A percentile compares a stretch with the other conserved stretches of the same genome.
Conservation (phyloP, 108 stramenopile genomes). For the Schizochytrium sp. region DNA sequence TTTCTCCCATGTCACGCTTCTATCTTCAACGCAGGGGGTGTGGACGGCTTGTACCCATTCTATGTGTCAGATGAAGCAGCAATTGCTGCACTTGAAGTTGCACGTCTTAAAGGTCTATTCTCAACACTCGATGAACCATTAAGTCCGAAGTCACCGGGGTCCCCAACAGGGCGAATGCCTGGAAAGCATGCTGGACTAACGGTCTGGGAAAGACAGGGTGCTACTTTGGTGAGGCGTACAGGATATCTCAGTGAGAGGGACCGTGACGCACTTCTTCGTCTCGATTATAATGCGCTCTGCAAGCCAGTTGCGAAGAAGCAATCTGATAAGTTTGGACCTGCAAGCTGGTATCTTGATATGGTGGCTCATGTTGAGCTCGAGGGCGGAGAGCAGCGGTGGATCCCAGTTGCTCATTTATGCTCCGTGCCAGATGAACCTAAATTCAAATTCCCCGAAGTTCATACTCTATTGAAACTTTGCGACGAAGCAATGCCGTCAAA, state of each 20-base stretch:
- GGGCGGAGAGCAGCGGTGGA: not conserved
- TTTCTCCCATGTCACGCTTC: not conserved
- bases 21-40: not conserved
- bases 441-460: not conserved
- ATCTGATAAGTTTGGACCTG: not conserved
- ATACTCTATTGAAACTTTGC: not conserved
- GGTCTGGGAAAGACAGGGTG: slow-evolving; percentile 11
- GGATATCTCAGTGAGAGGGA: not conserved
- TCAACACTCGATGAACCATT: not conserved
- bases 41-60: not conserved
- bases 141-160: slow-evolving; percentile 42
- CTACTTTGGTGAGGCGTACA: not conserved
- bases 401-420: not conserved
- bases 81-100: slow-evolving; percentile 17
- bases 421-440: not conserved
- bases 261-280: not conserved
- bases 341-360: slow-evolving; percentile 32
- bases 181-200: not conserved
- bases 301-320: not conserved
- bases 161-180: slow-evolving; percentile 1
- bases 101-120: slow-evolving; percentile 15
- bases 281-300: slow-evolving; percentile 36
- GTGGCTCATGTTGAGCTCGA: not conserved
- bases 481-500: no score
- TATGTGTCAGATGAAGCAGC: slow-evolving; percentile 19